Base-by-base conservation (phyloP, 1,139 yeast species). In the Taphrina confusa region DNA sequence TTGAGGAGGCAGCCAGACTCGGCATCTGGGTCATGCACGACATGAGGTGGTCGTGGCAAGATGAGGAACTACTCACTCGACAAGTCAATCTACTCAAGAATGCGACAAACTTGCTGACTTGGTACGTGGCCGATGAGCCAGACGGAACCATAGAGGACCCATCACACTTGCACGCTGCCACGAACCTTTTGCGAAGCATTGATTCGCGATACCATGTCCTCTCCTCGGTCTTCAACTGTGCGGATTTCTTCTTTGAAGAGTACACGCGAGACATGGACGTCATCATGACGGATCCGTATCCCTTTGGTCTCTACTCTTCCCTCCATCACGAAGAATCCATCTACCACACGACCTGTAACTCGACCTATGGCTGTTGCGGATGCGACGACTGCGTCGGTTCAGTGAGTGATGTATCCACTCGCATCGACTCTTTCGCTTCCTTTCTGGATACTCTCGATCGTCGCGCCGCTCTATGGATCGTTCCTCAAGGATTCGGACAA, bases 1-100 rank as follows among this genome's bases (percentile, higher is more conserved):
- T 40, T 8, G 16, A 16, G 11, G 46, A 40, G 46, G 46, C 46
- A 8, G 46, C 22, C 16, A 27, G 20, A 8, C 27, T 40, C 8
- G 46, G 46, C 22, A 12, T 40, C 22, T 40, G 46, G 46, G 46
- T 40, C 46, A 40, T 40, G 46, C 46, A 40, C 14, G 46, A 40
- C 20, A 40, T 40, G 46, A 12, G 46, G 14, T 40, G 46, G 46
- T 14, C 46, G 16, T 40, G 46, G 46, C 46, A 40, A 27, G 8
- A 14, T 8, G 22, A 14, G 22, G 8, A 9, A 16, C 27, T 40
- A 20, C 20, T 40, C 11, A 5, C 23, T 9, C 5, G 8, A 9
- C 46, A 40, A 40, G 14, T 40, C 6, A 27, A 40, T 16, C 6
- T 11, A 27, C 8, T 14, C 11, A 40, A 40, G 46, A 20, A 40